Evolutionary conservation across 1,139 yeast genomes (phyloP).

Genomic region (Scheffersomyces parashehatae): DNA sequence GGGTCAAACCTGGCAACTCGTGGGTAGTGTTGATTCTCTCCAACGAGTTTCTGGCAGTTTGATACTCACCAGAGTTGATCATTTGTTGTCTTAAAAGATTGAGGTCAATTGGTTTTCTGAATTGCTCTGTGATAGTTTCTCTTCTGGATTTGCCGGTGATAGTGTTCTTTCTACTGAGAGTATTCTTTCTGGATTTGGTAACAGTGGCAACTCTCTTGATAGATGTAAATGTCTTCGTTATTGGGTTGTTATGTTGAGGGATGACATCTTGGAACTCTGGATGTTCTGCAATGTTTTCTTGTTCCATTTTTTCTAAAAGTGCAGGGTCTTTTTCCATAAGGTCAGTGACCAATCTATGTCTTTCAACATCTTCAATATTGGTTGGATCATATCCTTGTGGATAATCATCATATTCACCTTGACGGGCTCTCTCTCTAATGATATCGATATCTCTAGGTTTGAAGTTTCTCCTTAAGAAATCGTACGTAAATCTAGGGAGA

Average conservation of each 20-base stretch:
- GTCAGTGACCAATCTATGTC: constrained; percentile 39
- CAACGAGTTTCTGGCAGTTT: constrained; percentile 33
- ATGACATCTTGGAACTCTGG: constrained; percentile 13
- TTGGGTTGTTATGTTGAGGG: constrained; percentile 17
- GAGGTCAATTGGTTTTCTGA: constrained; percentile 37
- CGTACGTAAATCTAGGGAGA: constrained; percentile 54
- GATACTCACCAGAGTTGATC: constrained; percentile 42
- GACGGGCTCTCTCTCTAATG: constrained; percentile 48
- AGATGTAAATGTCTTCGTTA: constrained; percentile 35
- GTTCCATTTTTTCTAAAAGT: constrained; percentile 35
- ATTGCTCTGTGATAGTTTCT: constrained; percentile 33
- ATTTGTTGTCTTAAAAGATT: constrained; percentile 42
- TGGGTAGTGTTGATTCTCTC: constrained; percentile 48
- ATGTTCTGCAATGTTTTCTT: constrained; percentile 14
- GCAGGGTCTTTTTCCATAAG: constrained; percentile 38
- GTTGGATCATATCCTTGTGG: constrained; percentile 64
- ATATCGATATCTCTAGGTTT: constrained; percentile 57
- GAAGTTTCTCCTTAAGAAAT: constrained; percentile 47
- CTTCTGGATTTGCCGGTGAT: constrained; percentile 26
- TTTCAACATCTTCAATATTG: constrained; percentile 45
- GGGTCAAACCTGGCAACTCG: constrained; percentile 51
- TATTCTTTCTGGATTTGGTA: constrained; percentile 18
- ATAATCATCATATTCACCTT: constrained; percentile 49
- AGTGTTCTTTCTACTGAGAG: constrained; percentile 19
- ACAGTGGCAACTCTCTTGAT: constrained; percentile 36